Evolutionary conservation across 495 filamentous ascomycete genomes (phyloP).

Genomic region (Aspergillus nanangensis): DNA sequence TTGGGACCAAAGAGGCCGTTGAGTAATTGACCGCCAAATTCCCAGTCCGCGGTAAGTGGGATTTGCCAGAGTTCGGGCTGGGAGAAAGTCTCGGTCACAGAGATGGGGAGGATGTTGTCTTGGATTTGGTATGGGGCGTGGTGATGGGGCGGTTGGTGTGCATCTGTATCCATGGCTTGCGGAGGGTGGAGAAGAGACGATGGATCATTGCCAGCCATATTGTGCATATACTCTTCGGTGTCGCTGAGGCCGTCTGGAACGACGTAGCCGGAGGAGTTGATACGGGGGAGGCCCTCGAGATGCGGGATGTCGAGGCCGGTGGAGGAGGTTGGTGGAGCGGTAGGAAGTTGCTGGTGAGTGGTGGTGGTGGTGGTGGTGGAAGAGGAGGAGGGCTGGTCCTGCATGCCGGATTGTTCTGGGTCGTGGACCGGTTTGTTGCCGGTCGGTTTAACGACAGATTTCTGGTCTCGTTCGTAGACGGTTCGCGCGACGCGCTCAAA

Average conservation of each 20-base stretch:
- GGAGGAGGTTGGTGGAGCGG: not conserved
- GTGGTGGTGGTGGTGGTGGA: not conserved
- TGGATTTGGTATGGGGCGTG: conserved; percentile 12
- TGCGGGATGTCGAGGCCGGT: conserved; percentile 24
- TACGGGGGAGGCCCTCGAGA: conserved; percentile 31
- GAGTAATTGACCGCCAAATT: conserved; percentile 28
- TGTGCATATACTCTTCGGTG: conserved; percentile 2
- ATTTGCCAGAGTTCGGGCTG: conserved; percentile 37
- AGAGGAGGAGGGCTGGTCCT: not conserved
- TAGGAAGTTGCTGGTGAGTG: not conserved
- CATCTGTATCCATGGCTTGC: conserved; percentile 4
- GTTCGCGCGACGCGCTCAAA: conserved; percentile 87
- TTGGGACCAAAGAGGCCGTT: conserved; percentile 25
- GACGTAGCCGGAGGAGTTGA: conserved; percentile 39
- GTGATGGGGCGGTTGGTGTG: conserved; percentile 5
- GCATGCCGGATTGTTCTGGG: not conserved
- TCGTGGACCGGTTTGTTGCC: not conserved
- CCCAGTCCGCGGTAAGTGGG: conserved; percentile 34
- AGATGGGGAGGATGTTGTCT: conserved; percentile 19
- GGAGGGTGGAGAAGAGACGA: no score
- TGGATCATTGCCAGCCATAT: no score
- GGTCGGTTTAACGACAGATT: conserved; percentile 48
- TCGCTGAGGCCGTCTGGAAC: conserved; percentile 26
- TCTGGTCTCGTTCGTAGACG: conserved; percentile 82
- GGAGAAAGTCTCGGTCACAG: conserved; percentile 13